phyloP scores from a whole-genome alignment of 2,329 filamentous ascomycete species.

The Aureobasidium lini region DNA sequence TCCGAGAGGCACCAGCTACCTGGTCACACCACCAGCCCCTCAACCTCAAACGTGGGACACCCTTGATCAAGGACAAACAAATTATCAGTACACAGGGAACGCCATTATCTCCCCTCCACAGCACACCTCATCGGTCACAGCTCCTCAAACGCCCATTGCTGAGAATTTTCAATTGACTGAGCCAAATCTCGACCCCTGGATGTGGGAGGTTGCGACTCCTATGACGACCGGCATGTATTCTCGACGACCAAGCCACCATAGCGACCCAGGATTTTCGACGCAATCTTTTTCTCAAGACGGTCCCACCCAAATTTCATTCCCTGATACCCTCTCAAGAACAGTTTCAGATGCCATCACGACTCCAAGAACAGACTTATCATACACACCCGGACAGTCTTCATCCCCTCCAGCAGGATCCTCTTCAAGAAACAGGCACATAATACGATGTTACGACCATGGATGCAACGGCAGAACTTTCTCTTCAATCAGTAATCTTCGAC shows the following conservation, averaged over 20 bases:
- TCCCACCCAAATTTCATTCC: too few relatives aligned
- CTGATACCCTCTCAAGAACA: not conserved
- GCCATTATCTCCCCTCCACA: not conserved
- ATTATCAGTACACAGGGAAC: not conserved
- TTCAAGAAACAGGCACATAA: not conserved
- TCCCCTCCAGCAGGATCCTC: not conserved
- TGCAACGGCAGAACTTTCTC: not conserved
- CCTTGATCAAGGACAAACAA: not conserved
- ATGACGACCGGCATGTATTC: not conserved
- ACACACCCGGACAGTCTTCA: not conserved
- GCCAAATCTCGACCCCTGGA: not conserved
- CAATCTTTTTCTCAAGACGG: not conserved
- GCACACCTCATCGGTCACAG: not conserved
- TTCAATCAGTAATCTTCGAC: constrained; percentile 1
- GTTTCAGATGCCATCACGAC: not conserved
- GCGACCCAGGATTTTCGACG: not conserved
- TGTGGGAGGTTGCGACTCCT: not conserved
- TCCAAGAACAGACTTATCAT: not conserved
- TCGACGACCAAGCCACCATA: not conserved
- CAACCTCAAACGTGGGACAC: not conserved
- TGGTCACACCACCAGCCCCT: not conserved
- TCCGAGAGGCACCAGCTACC: not conserved
- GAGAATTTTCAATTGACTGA: not conserved
- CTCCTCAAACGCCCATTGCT: too few relatives aligned
- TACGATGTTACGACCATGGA: not conserved